Conservation (phyloP, 73 alveolate species). For the Paramecium sonneborni region DNA sequence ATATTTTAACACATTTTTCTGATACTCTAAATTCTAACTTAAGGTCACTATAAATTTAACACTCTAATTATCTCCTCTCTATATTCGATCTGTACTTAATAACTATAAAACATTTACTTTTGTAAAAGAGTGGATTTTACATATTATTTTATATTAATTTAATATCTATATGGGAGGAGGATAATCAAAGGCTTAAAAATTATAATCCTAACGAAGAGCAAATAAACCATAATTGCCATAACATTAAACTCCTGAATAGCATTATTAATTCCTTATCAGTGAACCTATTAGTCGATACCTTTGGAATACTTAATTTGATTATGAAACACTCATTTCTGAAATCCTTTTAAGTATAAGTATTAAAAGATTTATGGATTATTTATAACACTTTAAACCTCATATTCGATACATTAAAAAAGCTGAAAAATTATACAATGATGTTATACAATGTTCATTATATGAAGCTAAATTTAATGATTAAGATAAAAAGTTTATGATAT, state of each 20-base stretch:
- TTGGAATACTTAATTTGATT: neutral
- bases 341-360: neutral
- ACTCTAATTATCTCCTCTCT: neutral
- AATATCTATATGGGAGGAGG: slow-evolving; percentile 29
- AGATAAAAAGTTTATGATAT: neutral
- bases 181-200: neutral
- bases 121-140: slow-evolving; percentile 13
- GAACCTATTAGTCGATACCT: neutral
- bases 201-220: neutral
- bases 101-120: neutral
- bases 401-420: neutral
- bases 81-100: neutral
- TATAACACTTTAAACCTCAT: neutral
- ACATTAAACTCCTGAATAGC: neutral
- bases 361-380: neutral
- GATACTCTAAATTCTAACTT: neutral
- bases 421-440: neutral
- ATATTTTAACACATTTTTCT: neutral
- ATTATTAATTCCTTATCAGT: neutral
- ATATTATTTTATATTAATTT: slow-evolving; percentile 1
- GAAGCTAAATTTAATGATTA: slow-evolving; percentile 1
- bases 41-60: neutral
- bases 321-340: neutral
- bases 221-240: neutral
- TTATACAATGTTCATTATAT: neutral